Base-by-base conservation (phyloP, 768 basidiomycete species). In the Pleurotus platypus region DNA sequence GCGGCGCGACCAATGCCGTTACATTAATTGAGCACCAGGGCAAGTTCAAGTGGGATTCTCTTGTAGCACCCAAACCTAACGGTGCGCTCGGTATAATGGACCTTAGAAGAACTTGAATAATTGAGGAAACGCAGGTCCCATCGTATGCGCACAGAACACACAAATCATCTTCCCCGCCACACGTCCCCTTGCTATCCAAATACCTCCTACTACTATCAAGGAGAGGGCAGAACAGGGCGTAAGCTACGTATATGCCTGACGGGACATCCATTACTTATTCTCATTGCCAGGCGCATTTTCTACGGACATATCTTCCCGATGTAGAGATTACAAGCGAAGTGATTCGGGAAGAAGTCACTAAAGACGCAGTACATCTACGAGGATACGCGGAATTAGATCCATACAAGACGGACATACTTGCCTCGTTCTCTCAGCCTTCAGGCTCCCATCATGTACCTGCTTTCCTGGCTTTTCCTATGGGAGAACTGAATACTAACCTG, bases 291-390 rank as follows among this genome's bases (percentile, higher is more conserved):
- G 80, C 87, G 12, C 83, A 85, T 56, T 90, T 89, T 62, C 74
- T 92, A 47, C 82, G 87, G 46, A 85, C 82, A 3, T 78, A 80
- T 67, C 78, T 87, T 55, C 89, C 90, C 1, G 89, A 92, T 58
- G 75, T 87, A 13, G 88, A 91, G 58, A 74, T 93, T n/a, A 73
- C 87, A 5, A 71, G 80, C n/a, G 84, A 89, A 40, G 70, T 92
- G 20, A 75, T 92, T 46, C 69, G 80, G 50, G 78, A 81, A 24
- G 76, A 85, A 57, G 69, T 90, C 16, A 68, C 73, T 11, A 71
- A 73, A 50, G 83, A 86, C 46, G 70, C 75, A 11, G 69, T 64
- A 42, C 60, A 71, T 49, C 57, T 62, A 38, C 68, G 64, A 20
- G 62, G 69, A n/a, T 64, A 78, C 13, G 63, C 72, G 26, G 57